Evolutionary conservation across 2,329 filamentous ascomycete genomes (phyloP).

Genomic region (Apiospora pterosperma): DNA sequence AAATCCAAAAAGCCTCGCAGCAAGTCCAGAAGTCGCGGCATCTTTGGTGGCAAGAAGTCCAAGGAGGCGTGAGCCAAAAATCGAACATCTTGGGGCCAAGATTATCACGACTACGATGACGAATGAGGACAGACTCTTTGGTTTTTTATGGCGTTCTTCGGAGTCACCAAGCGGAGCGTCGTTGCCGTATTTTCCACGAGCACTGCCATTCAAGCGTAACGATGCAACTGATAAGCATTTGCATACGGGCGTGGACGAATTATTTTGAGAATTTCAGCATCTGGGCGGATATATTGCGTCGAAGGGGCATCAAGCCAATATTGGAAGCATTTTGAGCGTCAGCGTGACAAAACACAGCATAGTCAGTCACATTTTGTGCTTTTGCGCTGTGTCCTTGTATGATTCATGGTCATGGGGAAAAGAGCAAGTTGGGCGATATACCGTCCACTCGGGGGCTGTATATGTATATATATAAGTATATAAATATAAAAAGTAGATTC

Average conservation of each 20-base stretch:
- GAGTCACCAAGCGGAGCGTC: neutral
- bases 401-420: neutral
- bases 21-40: slow-evolving; percentile 71
- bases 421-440: neutral
- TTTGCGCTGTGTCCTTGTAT: neutral
- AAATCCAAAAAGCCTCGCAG: slow-evolving; percentile 65
- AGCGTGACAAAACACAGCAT: neutral
- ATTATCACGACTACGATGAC: slow-evolving; percentile 1
- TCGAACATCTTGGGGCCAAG: neutral
- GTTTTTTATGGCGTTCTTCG: neutral
- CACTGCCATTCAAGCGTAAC: neutral
- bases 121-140: neutral
- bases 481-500: no score
- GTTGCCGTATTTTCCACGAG: neutral
- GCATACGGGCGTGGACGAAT: neutral
- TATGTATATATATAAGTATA: no score
- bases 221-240: neutral
- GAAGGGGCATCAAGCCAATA: neutral
- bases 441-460: neutral
- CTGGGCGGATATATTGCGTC: neutral
- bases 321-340: slow-evolving; percentile 2
- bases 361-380: neutral
- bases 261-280: neutral
- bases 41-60: slow-evolving; percentile 60
- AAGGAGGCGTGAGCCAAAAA: slow-evolving; percentile 12